Percentiles rank a stretch among this genome's conserved stretches.
Conservation (phyloP, 768 basidiomycete species). For the Pluteus cervinus region DNA sequence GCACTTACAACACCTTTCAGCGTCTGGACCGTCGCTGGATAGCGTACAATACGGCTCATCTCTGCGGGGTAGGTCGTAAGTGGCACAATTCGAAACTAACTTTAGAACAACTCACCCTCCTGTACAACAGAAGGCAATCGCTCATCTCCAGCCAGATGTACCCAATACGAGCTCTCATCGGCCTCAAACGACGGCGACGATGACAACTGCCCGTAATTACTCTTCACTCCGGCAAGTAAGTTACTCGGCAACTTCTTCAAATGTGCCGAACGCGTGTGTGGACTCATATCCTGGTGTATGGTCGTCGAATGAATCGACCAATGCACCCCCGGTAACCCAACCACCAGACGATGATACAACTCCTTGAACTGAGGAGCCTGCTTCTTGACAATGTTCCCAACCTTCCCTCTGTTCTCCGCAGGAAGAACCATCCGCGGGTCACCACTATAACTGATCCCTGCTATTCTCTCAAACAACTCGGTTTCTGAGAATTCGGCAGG, state of each 20-base stretch:
- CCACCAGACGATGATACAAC: slow-evolving; percentile 76
- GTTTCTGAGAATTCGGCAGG: slow-evolving; percentile 78
- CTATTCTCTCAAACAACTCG: slow-evolving; percentile 79
- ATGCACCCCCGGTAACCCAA: slow-evolving; percentile 74
- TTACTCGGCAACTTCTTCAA: slow-evolving; percentile 73
- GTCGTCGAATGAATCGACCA: slow-evolving; percentile 47
- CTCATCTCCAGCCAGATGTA: slow-evolving; percentile 61
- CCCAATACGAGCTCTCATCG: slow-evolving; percentile 76
- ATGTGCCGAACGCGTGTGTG: slow-evolving; percentile 66
- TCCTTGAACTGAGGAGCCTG: slow-evolving; percentile 82
- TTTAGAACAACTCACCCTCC: slow-evolving; percentile 38
- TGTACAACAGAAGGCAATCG: slow-evolving; percentile 45
- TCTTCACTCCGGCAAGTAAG: slow-evolving; percentile 52
- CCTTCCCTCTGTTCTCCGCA: slow-evolving; percentile 91
- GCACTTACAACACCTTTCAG: slow-evolving; percentile 84
- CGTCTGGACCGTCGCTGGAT: slow-evolving; percentile 79
- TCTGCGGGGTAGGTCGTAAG: slow-evolving; percentile 35
- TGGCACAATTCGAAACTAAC: slow-evolving; percentile 1
- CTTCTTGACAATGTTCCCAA: slow-evolving; percentile 85
- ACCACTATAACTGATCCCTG: slow-evolving; percentile 80
- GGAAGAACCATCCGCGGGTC: slow-evolving; percentile 94
- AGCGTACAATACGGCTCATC: slow-evolving; percentile 69
- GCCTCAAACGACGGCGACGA: slow-evolving; percentile 33
- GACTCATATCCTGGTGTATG: slow-evolving; percentile 71
- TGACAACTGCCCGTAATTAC: slow-evolving; percentile 36